These are phyloP conservation scores for Podospora tetraspora DNA, from an alignment of 495 filamentous ascomycete species.

Conservation along the genomic window DNA sequence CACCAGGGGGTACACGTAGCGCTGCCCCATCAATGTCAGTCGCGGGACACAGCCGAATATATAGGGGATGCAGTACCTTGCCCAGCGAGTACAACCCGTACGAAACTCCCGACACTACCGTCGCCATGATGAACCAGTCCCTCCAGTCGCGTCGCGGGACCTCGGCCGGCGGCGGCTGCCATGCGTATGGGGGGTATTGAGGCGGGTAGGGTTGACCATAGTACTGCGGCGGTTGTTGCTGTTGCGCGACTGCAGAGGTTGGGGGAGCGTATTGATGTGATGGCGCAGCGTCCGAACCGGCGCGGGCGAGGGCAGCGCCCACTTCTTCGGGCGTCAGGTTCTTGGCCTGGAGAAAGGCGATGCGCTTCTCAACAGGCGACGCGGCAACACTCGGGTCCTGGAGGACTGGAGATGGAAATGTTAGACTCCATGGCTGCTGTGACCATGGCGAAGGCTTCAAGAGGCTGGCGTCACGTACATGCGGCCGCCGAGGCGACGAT, in stretches of 20 bases:
- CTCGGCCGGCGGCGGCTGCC: slow-evolving; percentile 57
- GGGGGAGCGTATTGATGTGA: slow-evolving; percentile 48
- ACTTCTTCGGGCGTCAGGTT: slow-evolving; percentile 96
- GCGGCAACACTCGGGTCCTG: slow-evolving; percentile 87
- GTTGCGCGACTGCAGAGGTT: slow-evolving; percentile 39
- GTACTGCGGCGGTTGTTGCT: slow-evolving; percentile 38
- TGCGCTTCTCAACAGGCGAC: slow-evolving; percentile 84
- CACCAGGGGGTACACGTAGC: slow-evolving; percentile 86
- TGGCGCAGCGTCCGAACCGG: slow-evolving; percentile 49
- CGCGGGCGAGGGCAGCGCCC: slow-evolving; percentile 72
- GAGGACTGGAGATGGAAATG: slow-evolving; percentile 59
- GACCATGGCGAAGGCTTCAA: slow-evolving; percentile 16
- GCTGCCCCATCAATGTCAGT: slow-evolving; percentile 44
- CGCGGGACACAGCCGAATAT: neutral
- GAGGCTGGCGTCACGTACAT: slow-evolving; percentile 48
- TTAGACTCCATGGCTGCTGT: slow-evolving; percentile 14
- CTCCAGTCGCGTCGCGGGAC: slow-evolving; percentile 84
- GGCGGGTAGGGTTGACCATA: slow-evolving; percentile 61
- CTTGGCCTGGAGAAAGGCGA: slow-evolving; percentile 93
- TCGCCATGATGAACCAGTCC: slow-evolving; percentile 98
- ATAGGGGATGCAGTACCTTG: slow-evolving; percentile 50
- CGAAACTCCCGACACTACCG: slow-evolving; percentile 75
- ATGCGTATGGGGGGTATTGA: slow-evolving; percentile 57
- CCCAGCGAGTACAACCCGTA: slow-evolving; percentile 84
- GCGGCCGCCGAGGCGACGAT: slow-evolving; percentile 67